These are phyloP conservation scores for Catunica adiposa DNA, from an alignment of 2,329 filamentous ascomycete genomes.

Conservation along the genomic window DNA sequence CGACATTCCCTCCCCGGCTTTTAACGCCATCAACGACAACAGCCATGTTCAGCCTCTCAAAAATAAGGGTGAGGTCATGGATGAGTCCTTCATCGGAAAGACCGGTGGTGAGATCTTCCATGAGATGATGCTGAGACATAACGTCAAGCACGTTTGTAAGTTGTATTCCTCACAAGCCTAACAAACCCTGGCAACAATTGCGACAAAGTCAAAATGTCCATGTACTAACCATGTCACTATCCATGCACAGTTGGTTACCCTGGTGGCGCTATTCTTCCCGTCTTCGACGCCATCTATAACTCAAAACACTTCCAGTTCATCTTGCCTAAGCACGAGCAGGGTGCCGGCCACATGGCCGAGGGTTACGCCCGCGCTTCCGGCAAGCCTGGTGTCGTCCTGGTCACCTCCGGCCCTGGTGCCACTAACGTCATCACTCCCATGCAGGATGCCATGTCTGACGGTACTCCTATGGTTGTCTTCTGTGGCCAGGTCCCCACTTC, in stretches of 20 bases:
- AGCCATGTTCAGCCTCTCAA: constrained; percentile 55
- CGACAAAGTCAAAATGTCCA: neutral
- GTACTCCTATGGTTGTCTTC: constrained; percentile 92
- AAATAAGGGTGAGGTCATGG: constrained; percentile 45
- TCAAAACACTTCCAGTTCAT: constrained; percentile 94
- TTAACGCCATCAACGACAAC: constrained; percentile 33
- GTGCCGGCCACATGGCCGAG: constrained; percentile 96
- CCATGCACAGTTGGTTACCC: constrained; percentile 57
- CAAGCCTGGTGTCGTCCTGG: constrained; percentile 86
- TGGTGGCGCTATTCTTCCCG: constrained; percentile 88
- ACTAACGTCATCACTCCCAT: constrained; percentile 95
- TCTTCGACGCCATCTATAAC: constrained; percentile 98
- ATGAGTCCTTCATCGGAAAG: constrained; percentile 86
- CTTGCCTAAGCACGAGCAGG: constrained; percentile 90
- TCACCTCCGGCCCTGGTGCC: constrained; percentile 89
- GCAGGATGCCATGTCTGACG: constrained; percentile 89
- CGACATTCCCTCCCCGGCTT: constrained; percentile 45
- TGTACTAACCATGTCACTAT: neutral
- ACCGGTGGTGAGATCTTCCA: constrained; percentile 95
- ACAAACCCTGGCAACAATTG: neutral
- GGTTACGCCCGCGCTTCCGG: constrained; percentile 89
- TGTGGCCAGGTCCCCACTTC: constrained; percentile 79
- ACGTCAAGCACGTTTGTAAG: constrained; percentile 87
- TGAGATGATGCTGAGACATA: constrained; percentile 93
- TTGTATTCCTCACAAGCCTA: constrained; percentile 19